Conservation (phyloP, 2,329 filamentous ascomycete species). For the Drechslerella stenobrocha region DNA sequence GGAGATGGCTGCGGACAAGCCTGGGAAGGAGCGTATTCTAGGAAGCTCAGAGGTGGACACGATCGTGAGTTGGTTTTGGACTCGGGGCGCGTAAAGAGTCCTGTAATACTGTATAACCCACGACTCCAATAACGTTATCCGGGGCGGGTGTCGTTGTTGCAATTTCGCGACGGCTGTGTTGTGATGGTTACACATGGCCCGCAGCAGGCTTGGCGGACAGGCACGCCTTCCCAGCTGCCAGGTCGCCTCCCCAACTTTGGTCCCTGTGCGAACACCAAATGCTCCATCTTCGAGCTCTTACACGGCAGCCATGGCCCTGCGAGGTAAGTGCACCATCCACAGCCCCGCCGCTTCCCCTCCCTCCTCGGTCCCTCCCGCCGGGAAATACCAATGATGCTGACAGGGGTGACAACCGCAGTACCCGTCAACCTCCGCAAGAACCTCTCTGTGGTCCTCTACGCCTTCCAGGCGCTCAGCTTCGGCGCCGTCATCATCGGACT, state of each 20-base stretch:
- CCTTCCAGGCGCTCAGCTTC: conserved; percentile 44
- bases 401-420: conserved; percentile 3
- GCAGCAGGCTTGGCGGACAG: conserved; percentile 24
- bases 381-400: not conserved
- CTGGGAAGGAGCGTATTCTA: too few relatives aligned
- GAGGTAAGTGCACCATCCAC: conserved; percentile 17
- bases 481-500: conserved; percentile 69
- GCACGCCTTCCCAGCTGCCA: conserved; percentile 26
- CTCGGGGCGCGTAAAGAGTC: not conserved
- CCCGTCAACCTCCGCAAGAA: conserved; percentile 49
- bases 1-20: too few relatives aligned
- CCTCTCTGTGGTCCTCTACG: conserved; percentile 46
- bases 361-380: not conserved
- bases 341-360: not conserved
- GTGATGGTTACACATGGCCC: conserved; percentile 44
- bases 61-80: not conserved
- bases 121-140: conserved; percentile 33
- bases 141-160: conserved; percentile 15
- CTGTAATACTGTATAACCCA: not conserved
- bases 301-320: conserved; percentile 39
- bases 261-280: not conserved
- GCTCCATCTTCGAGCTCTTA: not conserved
- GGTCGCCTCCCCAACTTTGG: not conserved
- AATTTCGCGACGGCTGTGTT: conserved; percentile 24
- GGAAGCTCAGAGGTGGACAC: too few relatives aligned